Evolutionary conservation across 2,329 filamentous ascomycete species (phyloP).

Genomic region (Didymella pinodella): DNA sequence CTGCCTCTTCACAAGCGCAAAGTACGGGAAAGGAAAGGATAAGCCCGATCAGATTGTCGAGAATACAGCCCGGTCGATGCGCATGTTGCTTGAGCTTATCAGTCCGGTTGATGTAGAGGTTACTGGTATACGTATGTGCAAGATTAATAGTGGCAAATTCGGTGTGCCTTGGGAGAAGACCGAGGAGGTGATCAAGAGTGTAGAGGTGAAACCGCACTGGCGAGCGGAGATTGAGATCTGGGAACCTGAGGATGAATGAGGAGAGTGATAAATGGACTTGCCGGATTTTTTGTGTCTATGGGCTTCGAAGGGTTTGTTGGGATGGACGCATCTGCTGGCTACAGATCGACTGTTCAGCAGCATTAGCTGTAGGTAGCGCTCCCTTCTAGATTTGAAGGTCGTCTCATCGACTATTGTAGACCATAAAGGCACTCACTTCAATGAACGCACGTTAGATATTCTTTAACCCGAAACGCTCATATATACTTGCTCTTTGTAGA

Average conservation of each 20-base stretch:
- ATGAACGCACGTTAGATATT: no score
- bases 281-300: no score
- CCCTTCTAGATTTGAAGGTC: no score
- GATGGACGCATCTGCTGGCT: no score
- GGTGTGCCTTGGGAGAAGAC: slow-evolving; percentile 63
- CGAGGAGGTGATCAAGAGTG: slow-evolving; percentile 50
- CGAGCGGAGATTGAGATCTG: slow-evolving; percentile 38
- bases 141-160: slow-evolving; percentile 67
- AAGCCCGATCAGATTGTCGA: slow-evolving; percentile 55
- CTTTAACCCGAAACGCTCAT: no score
- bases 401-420: no score
- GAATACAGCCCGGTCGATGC: slow-evolving; percentile 59
- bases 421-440: no score
- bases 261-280: not conserved
- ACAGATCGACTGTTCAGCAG: no score
- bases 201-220: slow-evolving; percentile 37
- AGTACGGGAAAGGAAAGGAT: slow-evolving; percentile 58
- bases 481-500: no score
- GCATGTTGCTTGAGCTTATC: slow-evolving; percentile 57
- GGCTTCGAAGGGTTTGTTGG: no score
- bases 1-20: slow-evolving; percentile 65
- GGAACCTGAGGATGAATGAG: slow-evolving; percentile 21
- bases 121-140: slow-evolving; percentile 56
- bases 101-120: slow-evolving; percentile 34
- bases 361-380: no score